Conservation (phyloP, 495 filamentous ascomycete species). For the Tuber microsphaerosporum region DNA sequence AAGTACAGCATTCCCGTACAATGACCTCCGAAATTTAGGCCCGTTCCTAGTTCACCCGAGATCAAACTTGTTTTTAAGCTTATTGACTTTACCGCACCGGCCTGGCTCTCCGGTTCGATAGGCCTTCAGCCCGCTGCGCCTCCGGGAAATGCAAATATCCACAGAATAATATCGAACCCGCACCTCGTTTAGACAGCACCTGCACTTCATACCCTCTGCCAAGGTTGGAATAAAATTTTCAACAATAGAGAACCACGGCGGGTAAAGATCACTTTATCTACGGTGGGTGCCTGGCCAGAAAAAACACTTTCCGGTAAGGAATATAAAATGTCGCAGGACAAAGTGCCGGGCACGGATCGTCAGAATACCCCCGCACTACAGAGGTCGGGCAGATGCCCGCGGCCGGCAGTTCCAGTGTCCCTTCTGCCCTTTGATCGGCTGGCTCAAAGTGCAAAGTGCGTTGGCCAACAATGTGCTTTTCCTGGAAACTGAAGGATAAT, state of each 20-base stretch:
- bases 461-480: background rate
- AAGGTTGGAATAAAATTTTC: background rate
- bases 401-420: background rate
- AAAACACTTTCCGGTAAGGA: background rate
- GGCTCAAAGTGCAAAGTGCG: background rate
- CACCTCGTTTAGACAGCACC: background rate
- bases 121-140: background rate
- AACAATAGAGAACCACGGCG: background rate
- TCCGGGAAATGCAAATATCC: background rate
- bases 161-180: background rate
- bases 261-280: background rate
- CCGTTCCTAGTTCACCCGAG: slow-evolving; percentile 1
- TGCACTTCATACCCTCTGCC: background rate
- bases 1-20: background rate
- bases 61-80: background rate
- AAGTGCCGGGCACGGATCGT: background rate
- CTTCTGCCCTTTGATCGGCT: background rate
- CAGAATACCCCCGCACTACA: background rate
- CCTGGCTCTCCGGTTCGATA: background rate
- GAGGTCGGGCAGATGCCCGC: background rate
- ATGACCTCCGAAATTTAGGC: background rate
- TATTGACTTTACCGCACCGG: background rate
- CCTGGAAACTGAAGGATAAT: background rate
- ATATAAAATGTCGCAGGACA: background rate
- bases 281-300: background rate